Base-by-base conservation (phyloP, 352 stramenopile species). In the Phytophthora nicotianae region DNA sequence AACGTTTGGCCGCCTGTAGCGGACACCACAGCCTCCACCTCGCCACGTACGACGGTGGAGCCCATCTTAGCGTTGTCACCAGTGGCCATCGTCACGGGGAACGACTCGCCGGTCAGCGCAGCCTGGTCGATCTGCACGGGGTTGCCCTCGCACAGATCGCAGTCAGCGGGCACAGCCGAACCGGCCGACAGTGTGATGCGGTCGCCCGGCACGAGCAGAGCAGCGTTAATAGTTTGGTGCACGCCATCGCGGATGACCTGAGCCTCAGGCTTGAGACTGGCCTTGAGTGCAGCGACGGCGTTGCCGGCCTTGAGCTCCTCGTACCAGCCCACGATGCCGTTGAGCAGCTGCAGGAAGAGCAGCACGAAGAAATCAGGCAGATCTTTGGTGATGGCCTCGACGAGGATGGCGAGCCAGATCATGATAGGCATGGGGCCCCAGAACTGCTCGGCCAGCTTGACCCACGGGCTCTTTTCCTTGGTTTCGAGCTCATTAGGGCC, bases 121-220 rank as follows among this genome's bases (percentile, higher is more conserved):
- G 93, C 88, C 73, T 98, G 89, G 69, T 97, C 88, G 48, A 97
- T 91, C 59, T 96, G 80, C 43, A 98, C 70, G 16, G 75, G 56
- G 33, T 94, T 83, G 51, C 95, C 81, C 19, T 90, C 79, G 64
- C 90, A 89, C 13, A 96, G 55, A 27, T 93, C 74, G 53, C 93
- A 89, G 78, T 99, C 97, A 0, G 95, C 95, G 5, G 96, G 96
- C 21, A 99, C 86, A 11, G 92, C 90, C 3, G 91, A 88, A 16
- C 97, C 97, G 7, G 91, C 70, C 11, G 77, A 74, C 5, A 99
- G 72, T 29, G 92, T 84, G n/a, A 98, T 64, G 38, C 97, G 74
- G 72, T 99, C 97, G 23, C 97, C 97, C 13, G 95, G 96, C 33
- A 99, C 96, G 24, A 99, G 81, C 42, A 90, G 58, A 40, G 90